Percentiles rank a stretch among this genome's conserved stretches.
These are phyloP conservation scores for Xylaria bambusicola DNA, from an alignment of 495 filamentous ascomycete genomes.

Conservation along the genomic window DNA sequence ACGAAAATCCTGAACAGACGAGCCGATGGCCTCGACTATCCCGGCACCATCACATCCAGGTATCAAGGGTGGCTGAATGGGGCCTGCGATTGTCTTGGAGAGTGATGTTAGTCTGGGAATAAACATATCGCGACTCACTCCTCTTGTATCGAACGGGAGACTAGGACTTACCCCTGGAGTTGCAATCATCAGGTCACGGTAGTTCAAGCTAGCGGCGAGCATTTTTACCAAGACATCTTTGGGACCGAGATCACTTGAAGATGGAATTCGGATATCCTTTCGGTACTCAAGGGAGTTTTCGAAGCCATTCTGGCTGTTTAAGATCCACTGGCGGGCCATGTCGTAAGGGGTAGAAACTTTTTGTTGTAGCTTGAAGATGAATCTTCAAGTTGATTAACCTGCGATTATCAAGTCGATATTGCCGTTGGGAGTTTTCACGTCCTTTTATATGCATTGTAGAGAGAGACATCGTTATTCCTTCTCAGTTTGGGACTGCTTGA, in stretches of 20 bases:
- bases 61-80: constrained; percentile 50
- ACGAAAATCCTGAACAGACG: constrained; percentile 58
- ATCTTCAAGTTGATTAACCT: no score
- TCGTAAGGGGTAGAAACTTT: background rate
- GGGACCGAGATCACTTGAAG: constrained; percentile 14
- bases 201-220: constrained; percentile 64
- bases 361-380: background rate
- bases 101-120: no score
- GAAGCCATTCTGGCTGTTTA: constrained; percentile 20
- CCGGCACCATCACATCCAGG: constrained; percentile 67
- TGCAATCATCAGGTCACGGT: constrained; percentile 65
- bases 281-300: constrained; percentile 17
- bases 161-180: constrained; percentile 19
- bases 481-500: no score
- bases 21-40: constrained; percentile 57
- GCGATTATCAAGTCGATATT: no score
- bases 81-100: constrained; percentile 47
- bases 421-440: no score
- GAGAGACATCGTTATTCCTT: no score
- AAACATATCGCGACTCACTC: no score
- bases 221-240: constrained; percentile 54
- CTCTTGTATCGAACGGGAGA: no score
- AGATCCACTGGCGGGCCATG: constrained; percentile 17
- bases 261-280: constrained; percentile 14
- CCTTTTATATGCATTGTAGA: no score